phyloP scores from a whole-genome alignment of 441 rosid genomes.

The Gossypium aridum region DNA sequence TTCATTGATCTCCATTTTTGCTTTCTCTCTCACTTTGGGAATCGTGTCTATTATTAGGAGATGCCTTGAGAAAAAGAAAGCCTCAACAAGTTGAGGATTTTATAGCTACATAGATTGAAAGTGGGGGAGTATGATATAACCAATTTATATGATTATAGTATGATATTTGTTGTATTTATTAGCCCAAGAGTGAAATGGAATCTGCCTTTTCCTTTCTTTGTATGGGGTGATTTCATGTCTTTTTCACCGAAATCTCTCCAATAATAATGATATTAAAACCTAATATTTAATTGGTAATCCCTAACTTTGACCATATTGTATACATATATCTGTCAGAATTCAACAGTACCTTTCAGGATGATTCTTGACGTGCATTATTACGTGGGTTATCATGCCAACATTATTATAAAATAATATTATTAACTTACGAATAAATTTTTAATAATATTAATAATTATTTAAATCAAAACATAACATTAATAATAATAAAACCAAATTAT shows the following conservation, averaged over 20 bases:
- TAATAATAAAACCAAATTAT: neutral
- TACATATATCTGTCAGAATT: neutral
- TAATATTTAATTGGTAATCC: conserved; percentile 12
- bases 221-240: conserved; percentile 28
- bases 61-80: conserved; percentile 31
- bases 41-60: conserved; percentile 11
- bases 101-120: conserved; percentile 16
- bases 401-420: too few relatives aligned
- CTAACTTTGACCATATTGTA: conserved; percentile 32
- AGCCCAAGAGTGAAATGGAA: conserved; percentile 23
- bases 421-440: too few relatives aligned
- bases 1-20: conserved; percentile 35
- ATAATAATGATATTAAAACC: conserved; percentile 16
- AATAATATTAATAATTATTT: neutral
- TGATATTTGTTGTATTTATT: conserved; percentile 15
- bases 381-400: accelerated
- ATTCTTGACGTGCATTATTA: too few relatives aligned
- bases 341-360: conserved; percentile 21
- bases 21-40: neutral
- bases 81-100: conserved; percentile 26
- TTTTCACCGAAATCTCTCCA: conserved; percentile 54
- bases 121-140: conserved; percentile 3
- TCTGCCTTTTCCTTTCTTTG: conserved; percentile 1
- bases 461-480: neutral
- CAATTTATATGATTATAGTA: conserved; percentile 5